These are phyloP conservation scores for Otatea glauca DNA, from an alignment of 176 grass and related monocot species.

Conservation along the genomic window DNA sequence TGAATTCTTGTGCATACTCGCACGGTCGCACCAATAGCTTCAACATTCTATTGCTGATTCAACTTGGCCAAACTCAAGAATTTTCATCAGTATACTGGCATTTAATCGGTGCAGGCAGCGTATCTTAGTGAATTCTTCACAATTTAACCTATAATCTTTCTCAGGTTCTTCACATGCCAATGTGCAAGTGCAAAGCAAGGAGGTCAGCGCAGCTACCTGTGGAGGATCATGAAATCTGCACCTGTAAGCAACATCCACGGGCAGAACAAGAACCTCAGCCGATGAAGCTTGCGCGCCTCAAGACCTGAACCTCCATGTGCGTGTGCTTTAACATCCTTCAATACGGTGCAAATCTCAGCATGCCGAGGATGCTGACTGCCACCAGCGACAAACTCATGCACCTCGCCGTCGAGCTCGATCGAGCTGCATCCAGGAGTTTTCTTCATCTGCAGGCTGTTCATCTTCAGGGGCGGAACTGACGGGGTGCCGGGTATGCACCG, in stretches of 20 bases:
- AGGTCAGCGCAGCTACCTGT: background rate
- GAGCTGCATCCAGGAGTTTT: conserved; percentile 80
- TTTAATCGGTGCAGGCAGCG: background rate
- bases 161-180: conserved; percentile 3
- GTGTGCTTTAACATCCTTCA: conserved; percentile 49
- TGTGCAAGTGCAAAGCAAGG: background rate
- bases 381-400: conserved; percentile 83
- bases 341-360: conserved; percentile 55
- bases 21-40: background rate
- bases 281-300: background rate
- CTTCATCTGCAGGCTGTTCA: conserved; percentile 65
- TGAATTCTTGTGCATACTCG: background rate
- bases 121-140: background rate
- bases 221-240: conserved; percentile 4
- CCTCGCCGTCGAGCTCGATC: conserved; percentile 53
- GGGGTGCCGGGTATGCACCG: too few species aligned
- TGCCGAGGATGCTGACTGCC: conserved; percentile 60
- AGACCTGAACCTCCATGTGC: conserved; percentile 20
- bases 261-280: background rate
- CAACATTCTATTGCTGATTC: background rate
- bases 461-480: too few species aligned
- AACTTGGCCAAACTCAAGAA: background rate
- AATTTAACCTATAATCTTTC: conserved; percentile 10
- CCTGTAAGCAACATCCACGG: background rate
- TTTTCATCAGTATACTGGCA: background rate